Evolutionary conservation across 805 yeast genomes (phyloP), one percentile per base, ranked within the genome.

Genomic region (Spathaspora gorwiae): DNA sequence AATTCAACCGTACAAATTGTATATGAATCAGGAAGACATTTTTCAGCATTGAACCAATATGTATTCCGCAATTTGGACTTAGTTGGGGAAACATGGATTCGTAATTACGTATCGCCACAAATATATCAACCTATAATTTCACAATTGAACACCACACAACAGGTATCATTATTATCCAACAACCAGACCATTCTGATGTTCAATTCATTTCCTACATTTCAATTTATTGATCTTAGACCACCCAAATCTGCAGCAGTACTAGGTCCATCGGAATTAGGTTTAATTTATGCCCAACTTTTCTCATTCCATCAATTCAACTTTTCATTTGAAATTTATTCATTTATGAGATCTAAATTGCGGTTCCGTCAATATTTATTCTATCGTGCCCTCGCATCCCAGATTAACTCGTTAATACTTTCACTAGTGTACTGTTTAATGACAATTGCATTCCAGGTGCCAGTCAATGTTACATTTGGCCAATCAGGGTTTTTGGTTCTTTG

Each of bases 301-400:
- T 56, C 68, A 19, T 60, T 65, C 49, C 66, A 65, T 46, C 70
- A 65, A 48, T 65, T 61, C 54, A 63, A 64, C 41, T 65, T 65
- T 46, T 56, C 65, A 4, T 46, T 54, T 3, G 65, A 61, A 37
- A 52, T 65, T 30, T 56, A 52, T 38, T 45, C 47, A 19, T 47
- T 45, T 30, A 54, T 65, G 46, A 48, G 55, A 19, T 41, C 54
- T 5, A 42, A 43, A 30, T 53, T 65, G 31, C 55, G 53, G 33
- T 59, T 55, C 47, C 55, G 48, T 35, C 59, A 59, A 35, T 65
- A 53, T 47, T 26, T 65, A n/a, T 46, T 52, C 30, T 65, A 57
- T 54, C 51, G 70, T 13, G 33, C 62, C 10, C 12, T 61, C 2
- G 56, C 65, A 8, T 57, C 68, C n/a, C 68, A 66, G 42, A 12